A percentile compares a stretch with the other conserved stretches of the same genome.
Evolutionary conservation across 176 grass and related monocot genomes (phyloP).

Genomic region (Rhipidocladum racemiflorum): DNA sequence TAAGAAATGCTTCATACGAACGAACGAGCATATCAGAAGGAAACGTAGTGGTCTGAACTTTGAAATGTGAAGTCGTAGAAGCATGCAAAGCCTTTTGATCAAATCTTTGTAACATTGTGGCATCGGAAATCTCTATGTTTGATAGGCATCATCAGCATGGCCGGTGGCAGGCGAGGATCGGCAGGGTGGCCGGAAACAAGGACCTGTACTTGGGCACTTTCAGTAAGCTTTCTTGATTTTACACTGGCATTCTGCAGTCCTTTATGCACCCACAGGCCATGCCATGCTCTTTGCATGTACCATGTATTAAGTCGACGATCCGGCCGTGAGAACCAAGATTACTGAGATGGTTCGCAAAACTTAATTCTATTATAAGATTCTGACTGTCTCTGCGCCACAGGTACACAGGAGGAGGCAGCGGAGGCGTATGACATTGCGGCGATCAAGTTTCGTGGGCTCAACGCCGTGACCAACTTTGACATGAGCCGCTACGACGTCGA

Average conservation of each 20-base stretch:
- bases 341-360: not conserved
- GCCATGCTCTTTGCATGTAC: not conserved
- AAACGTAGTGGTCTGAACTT: constrained; percentile 23
- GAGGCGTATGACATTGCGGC: constrained; percentile 93
- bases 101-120: constrained; percentile 10
- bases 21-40: not conserved
- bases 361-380: not conserved
- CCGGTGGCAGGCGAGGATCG: constrained; percentile 93
- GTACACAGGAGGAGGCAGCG: constrained; percentile 85
- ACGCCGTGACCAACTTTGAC: constrained; percentile 91
- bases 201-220: constrained; percentile 95
- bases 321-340: not conserved
- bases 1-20: not conserved
- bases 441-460: constrained; percentile 91
- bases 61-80: not conserved
- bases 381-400: constrained; percentile 24
- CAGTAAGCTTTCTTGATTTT: constrained; percentile 47
- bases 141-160: constrained; percentile 88
- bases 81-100: not conserved
- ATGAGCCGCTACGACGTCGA: constrained; percentile 95
- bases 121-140: not conserved
- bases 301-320: constrained; percentile 1
- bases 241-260: not conserved
- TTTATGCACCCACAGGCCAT: not conserved
- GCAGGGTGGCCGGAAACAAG: constrained; percentile 95